Conservation (phyloP, 2,329 filamentous ascomycete species). For the Neofusicoccum parvum region DNA sequence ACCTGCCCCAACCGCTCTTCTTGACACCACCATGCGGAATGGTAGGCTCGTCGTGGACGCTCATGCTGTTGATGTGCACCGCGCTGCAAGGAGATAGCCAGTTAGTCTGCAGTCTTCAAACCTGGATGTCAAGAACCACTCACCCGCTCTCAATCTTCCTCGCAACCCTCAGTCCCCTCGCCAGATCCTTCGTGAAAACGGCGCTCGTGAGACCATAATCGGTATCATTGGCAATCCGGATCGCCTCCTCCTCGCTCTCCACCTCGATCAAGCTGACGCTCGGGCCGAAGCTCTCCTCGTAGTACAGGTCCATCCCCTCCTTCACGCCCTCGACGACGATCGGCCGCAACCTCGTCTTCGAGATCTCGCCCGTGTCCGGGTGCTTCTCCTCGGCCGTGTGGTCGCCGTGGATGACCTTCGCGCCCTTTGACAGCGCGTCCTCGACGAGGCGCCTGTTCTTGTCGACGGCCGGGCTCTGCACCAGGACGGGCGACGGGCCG, state of each 20-base stretch:
- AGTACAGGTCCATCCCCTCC: slow-evolving; percentile 73
- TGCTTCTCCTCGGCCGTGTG: slow-evolving; percentile 36
- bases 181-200: slow-evolving; percentile 72
- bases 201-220: slow-evolving; percentile 74
- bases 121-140: slow-evolving; percentile 24
- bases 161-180: slow-evolving; percentile 45
- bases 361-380: slow-evolving; percentile 44
- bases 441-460: slow-evolving; percentile 58
- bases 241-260: slow-evolving; percentile 69
- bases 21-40: slow-evolving; percentile 55
- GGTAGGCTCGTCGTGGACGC: slow-evolving; percentile 51
- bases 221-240: slow-evolving; percentile 76
- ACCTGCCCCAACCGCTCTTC: slow-evolving; percentile 52
- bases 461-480: slow-evolving; percentile 49
- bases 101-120: neutral
- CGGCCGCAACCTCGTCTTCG: slow-evolving; percentile 58
- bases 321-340: slow-evolving; percentile 69
- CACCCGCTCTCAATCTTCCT: slow-evolving; percentile 60
- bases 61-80: slow-evolving; percentile 56
- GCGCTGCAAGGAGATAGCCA: slow-evolving; percentile 34
- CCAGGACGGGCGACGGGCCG: slow-evolving; percentile 48
- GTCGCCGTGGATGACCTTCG: slow-evolving; percentile 57
- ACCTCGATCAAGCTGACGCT: slow-evolving; percentile 69
- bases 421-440: slow-evolving; percentile 61
- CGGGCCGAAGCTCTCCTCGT: slow-evolving; percentile 77